These are phyloP conservation scores for Umbelopsis sp. DNA, from an alignment of 371 early-diverging fungal genomes.

Conservation along the genomic window DNA sequence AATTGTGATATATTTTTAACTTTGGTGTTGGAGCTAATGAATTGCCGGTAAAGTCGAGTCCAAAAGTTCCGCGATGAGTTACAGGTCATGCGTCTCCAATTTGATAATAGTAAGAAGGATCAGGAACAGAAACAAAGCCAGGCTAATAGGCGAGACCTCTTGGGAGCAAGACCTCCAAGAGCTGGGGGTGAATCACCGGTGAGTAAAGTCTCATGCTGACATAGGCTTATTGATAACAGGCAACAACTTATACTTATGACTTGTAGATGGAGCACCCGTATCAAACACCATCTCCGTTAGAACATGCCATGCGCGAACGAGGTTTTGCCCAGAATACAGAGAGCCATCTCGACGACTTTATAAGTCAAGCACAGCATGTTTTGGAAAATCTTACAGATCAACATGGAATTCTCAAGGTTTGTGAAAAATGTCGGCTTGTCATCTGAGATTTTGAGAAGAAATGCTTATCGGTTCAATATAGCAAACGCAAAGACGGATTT, in stretches of 20 bases:
- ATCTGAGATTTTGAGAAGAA: neutral
- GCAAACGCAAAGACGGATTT: slow-evolving; percentile 77
- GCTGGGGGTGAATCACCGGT: slow-evolving; percentile 22
- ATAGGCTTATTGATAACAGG: neutral
- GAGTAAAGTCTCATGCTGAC: neutral
- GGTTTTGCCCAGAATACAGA: slow-evolving; percentile 63
- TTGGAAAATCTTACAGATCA: slow-evolving; percentile 80
- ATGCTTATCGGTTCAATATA: slow-evolving; percentile 23
- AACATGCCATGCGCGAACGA: slow-evolving; percentile 46
- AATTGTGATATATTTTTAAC: too few relatives aligned
- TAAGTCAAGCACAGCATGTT: slow-evolving; percentile 69
- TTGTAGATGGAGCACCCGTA: slow-evolving; percentile 54
- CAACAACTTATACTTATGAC: slow-evolving; percentile 8
- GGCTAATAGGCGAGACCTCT: slow-evolving; percentile 54
- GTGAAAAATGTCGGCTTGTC: neutral
- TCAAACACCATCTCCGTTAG: slow-evolving; percentile 43
- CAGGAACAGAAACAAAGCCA: slow-evolving; percentile 48
- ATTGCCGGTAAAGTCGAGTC: slow-evolving; percentile 52
- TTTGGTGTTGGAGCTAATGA: too few relatives aligned
- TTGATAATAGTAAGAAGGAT: slow-evolving; percentile 61
- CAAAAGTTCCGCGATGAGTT: slow-evolving; percentile 68
- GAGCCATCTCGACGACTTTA: slow-evolving; percentile 71
- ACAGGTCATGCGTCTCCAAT: slow-evolving; percentile 53
- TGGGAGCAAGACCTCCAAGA: slow-evolving; percentile 44
- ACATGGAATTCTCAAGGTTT: slow-evolving; percentile 76